These are phyloP conservation scores for Hortiboletus campestris DNA, from an alignment of 768 basidiomycete genomes.

Conservation along the genomic window DNA sequence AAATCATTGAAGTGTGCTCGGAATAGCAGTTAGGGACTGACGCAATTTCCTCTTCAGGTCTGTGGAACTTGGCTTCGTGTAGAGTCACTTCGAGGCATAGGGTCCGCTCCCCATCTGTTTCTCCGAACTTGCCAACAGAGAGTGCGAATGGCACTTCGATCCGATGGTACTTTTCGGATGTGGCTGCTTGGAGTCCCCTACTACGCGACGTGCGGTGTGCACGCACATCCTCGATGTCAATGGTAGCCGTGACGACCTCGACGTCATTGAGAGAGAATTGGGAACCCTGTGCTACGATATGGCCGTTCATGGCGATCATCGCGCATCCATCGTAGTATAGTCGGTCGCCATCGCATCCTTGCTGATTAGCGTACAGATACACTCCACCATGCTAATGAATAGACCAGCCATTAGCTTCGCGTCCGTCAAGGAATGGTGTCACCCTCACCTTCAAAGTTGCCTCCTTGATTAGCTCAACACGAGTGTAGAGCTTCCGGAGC, in stretches of 20 bases:
- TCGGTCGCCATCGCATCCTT: constrained; percentile 97
- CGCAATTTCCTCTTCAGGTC: constrained; percentile 97
- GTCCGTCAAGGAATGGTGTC: background rate
- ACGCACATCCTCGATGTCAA: constrained; percentile 96
- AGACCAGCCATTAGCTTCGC: background rate
- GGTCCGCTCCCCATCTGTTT: constrained; percentile 52
- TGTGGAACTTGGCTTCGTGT: constrained; percentile 54
- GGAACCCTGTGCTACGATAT: constrained; percentile 89
- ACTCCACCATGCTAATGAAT: constrained; percentile 83
- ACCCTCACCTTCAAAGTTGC: constrained; percentile 82
- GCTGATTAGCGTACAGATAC: constrained; percentile 98
- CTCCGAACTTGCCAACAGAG: constrained; percentile 71
- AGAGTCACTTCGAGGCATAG: constrained; percentile 47
- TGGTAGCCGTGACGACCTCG: constrained; percentile 92
- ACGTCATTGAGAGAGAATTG: constrained; percentile 97
- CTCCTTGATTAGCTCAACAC: constrained; percentile 94
- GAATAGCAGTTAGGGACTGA: constrained; percentile 37
- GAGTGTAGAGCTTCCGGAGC: constrained; percentile 88
- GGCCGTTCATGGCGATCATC: constrained; percentile 93
- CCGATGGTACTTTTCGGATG: constrained; percentile 71
- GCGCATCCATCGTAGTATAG: constrained; percentile 98
- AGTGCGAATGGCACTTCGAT: constrained; percentile 81
- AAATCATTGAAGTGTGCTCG: background rate
- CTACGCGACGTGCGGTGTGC: constrained; percentile 83
- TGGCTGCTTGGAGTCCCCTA: constrained; percentile 86